Evolutionary conservation across 208 protist genomes (phyloP).

Genomic region (Trypanosoma grayi): DNA sequence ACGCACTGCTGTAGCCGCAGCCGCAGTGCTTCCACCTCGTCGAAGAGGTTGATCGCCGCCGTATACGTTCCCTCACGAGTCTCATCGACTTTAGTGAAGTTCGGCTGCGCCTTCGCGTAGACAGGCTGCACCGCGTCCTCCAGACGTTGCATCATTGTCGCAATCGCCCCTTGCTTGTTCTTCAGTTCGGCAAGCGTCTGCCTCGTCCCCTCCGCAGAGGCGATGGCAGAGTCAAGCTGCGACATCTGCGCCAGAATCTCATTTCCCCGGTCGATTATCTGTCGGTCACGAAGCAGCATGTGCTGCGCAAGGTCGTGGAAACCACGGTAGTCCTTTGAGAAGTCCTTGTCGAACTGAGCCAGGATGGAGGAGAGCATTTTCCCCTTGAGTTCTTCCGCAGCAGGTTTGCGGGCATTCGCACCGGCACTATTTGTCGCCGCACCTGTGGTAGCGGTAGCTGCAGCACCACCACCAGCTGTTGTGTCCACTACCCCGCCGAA

Average conservation of each 20-base stretch:
- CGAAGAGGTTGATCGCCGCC: slow-evolving; percentile 56
- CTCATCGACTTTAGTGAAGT: slow-evolving; percentile 31
- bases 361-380: slow-evolving; percentile 54
- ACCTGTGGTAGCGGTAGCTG: neutral
- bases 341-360: slow-evolving; percentile 45
- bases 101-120: slow-evolving; percentile 33
- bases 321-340: slow-evolving; percentile 42
- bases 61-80: slow-evolving; percentile 46
- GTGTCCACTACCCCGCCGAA: too few relatives aligned
- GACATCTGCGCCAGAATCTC: slow-evolving; percentile 47
- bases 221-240: slow-evolving; percentile 49
- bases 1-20: slow-evolving; percentile 48
- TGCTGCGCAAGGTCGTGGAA: slow-evolving; percentile 57
- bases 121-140: slow-evolving; percentile 66
- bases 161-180: slow-evolving; percentile 48
- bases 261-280: slow-evolving; percentile 62
- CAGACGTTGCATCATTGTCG: slow-evolving; percentile 49
- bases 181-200: slow-evolving; percentile 42
- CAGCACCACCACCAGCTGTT: neutral
- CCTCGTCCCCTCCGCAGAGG: slow-evolving; percentile 44
- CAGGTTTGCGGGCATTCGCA: slow-evolving; percentile 12
- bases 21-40: slow-evolving; percentile 60
- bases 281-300: slow-evolving; percentile 54
- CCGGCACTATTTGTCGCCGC: neutral
- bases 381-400: slow-evolving; percentile 49